Percentiles rank a stretch among this genome's conserved stretches.
phyloP scores from a whole-genome alignment of 2,329 filamentous ascomycete genomes.

The Escovopsis sp. region DNA sequence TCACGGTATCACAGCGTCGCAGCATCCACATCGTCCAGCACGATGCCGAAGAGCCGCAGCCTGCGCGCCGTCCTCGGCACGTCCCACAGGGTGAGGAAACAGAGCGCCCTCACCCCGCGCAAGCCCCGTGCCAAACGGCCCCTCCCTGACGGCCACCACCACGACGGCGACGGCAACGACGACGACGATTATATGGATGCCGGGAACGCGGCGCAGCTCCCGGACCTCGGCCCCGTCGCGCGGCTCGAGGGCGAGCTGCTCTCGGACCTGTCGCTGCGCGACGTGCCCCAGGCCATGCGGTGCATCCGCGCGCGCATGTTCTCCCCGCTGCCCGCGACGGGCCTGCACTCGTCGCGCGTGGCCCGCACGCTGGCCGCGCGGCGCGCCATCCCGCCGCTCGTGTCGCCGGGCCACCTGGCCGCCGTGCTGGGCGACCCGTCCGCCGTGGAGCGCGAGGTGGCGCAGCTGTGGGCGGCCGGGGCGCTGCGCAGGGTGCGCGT shows the following conservation, averaged over 20 bases:
- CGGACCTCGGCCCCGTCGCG: conserved; percentile 43
- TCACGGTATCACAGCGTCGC: too few relatives aligned
- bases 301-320: conserved; percentile 51
- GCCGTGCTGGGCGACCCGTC: conserved; percentile 49
- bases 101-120: conserved; percentile 3
- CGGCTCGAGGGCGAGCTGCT: conserved; percentile 11
- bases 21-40: too few relatives aligned
- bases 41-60: conserved; percentile 14
- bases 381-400: conserved; percentile 43
- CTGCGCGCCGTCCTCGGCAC: conserved; percentile 25
- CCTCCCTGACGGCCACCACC: neutral
- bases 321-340: conserved; percentile 43
- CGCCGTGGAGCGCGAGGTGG: conserved; percentile 51
- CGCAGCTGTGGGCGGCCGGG: conserved; percentile 41
- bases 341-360: conserved; percentile 49
- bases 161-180: conserved; percentile 7
- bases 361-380: conserved; percentile 50
- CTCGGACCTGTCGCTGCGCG: conserved; percentile 39
- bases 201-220: conserved; percentile 27
- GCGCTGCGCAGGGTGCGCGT: conserved; percentile 47
- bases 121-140: neutral
- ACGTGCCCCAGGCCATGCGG: conserved; percentile 50
- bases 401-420: conserved; percentile 51
- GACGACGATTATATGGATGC: conserved; percentile 13
- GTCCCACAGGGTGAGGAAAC: conserved; percentile 21